Percentiles rank a stretch among this genome's conserved stretches.
phyloP scores from a whole-genome alignment of 768 basidiomycete species.

The Epithele typhae region DNA sequence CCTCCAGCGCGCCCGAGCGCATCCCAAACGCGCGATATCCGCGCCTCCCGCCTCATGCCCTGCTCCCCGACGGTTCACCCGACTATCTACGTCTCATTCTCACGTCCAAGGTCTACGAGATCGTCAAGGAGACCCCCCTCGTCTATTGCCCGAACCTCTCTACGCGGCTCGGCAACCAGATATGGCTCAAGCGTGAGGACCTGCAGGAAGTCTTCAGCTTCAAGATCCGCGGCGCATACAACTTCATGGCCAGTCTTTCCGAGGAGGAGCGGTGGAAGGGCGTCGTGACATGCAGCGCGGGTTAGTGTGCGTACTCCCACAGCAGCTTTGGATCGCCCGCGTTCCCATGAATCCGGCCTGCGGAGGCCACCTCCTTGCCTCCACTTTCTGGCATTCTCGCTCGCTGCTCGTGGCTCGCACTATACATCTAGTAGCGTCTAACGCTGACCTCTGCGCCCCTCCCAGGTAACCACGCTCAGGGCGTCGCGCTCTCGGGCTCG shows the following conservation, averaged over 20 bases:
- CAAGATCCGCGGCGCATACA: constrained; percentile 98
- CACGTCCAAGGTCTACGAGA: constrained; percentile 87
- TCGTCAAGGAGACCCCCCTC: constrained; percentile 86
- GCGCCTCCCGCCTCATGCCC: constrained; percentile 58
- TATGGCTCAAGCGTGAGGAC: constrained; percentile 97
- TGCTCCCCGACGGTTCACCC: constrained; percentile 64
- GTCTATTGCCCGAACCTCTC: constrained; percentile 85
- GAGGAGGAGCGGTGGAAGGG: constrained; percentile 96
- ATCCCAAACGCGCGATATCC: constrained; percentile 45
- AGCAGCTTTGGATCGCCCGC: neutral
- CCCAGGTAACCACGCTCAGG: constrained; percentile 96
- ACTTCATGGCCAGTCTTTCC: constrained; percentile 88
- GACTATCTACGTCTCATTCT: constrained; percentile 89
- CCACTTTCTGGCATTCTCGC: no score
- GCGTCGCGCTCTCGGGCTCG: constrained; percentile 92
- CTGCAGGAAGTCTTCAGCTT: constrained; percentile 98
- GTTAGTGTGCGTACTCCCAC: constrained; percentile 63
- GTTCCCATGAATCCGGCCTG: no score
- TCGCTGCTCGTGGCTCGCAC: no score
- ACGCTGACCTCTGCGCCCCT: no score
- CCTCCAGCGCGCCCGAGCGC: constrained; percentile 65
- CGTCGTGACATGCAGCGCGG: constrained; percentile 96
- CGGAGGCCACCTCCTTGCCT: no score
- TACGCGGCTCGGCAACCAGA: constrained; percentile 82
- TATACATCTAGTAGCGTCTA: no score